These are phyloP conservation scores for Globisporangium apiculatum DNA, from an alignment of 352 stramenopile genomes.

Conservation along the genomic window DNA sequence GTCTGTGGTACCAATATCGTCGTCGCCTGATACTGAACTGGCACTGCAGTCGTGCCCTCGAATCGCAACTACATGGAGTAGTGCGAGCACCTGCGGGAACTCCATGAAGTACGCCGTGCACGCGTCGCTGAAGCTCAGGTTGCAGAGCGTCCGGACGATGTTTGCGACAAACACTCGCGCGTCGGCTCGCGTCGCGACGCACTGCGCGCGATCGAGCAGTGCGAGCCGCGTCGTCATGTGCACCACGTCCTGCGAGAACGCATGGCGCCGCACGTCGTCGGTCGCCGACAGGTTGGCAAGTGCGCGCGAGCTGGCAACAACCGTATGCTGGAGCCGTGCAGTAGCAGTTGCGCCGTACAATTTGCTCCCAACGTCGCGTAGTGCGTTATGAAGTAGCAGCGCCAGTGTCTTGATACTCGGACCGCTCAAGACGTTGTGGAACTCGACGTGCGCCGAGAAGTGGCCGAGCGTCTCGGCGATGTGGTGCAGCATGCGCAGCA, in stretches of 20 bases:
- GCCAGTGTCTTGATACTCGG: slow-evolving; percentile 46
- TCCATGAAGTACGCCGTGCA: slow-evolving; percentile 49
- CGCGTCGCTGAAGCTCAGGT: slow-evolving; percentile 52
- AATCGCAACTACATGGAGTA: slow-evolving; percentile 33
- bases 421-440: slow-evolving; percentile 38
- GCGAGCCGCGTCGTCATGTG: slow-evolving; percentile 40
- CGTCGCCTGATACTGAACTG: background rate
- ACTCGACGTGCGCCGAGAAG: slow-evolving; percentile 60
- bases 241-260: slow-evolving; percentile 48
- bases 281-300: slow-evolving; percentile 71
- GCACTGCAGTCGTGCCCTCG: no score
- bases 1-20: background rate
- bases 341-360: slow-evolving; percentile 25
- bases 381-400: slow-evolving; percentile 32
- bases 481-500: slow-evolving; percentile 31
- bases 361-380: slow-evolving; percentile 40
- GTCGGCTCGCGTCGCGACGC: slow-evolving; percentile 15
- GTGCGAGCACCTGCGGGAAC: slow-evolving; percentile 42
- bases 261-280: slow-evolving; percentile 37
- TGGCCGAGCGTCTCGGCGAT: slow-evolving; percentile 59
- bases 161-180: slow-evolving; percentile 42
- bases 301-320: slow-evolving; percentile 42
- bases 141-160: slow-evolving; percentile 43
- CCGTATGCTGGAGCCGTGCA: slow-evolving; percentile 35
- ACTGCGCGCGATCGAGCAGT: slow-evolving; percentile 32